Base-by-base conservation (phyloP, 805 yeast genomes). In the Zygoascus ofunaensis region DNA sequence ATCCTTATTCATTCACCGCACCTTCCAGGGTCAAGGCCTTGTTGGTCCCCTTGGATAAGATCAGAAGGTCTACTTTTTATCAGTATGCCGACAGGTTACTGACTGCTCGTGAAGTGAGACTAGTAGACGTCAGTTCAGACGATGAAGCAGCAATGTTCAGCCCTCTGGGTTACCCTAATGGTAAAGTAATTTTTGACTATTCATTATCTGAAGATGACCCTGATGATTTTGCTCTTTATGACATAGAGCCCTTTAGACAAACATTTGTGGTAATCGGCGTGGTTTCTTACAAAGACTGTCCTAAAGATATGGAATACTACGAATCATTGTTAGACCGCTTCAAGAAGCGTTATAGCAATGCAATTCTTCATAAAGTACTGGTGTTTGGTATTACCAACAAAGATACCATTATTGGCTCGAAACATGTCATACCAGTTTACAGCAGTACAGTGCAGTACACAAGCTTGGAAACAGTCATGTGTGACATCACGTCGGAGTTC, bases 201-300 rank as follows among this genome's bases (percentile, higher is more conserved):
- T 61, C 63, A 10, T 61, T 72, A 1, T 54, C 73, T 0, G 66
- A 73, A 1, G 80, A 76, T 44, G 70, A 69, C n/a, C 79, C 76
- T 34, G 71, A 82, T 38, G 36, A 41, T 22, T 62, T 79, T 4
- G 80, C 82, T 43, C 66, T 90, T 35, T 85, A 82, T 53, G 97
- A 90, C 61, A 78, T 90, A 50, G 97, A 92, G 63, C 95, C 96
- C 1, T 87, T 75, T 62, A 65, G 97, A 42, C 86, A 87, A 57
- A 77, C 83, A 0, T 76, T 86, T 53, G 52, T 57, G 38, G 65
- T 62, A 1, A 58, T 77, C 37, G 82, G 79, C 3, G 51, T 77
- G 21, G 57, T 63, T 1, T 63, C 66, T 22, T 59, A 60, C 45
- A 43, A 48, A 5, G 55, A 51, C 3, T 34, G 35, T 10, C 37